Evolutionary conservation across 1,139 yeast genomes (phyloP).

Genomic region (Pichia sp.): DNA sequence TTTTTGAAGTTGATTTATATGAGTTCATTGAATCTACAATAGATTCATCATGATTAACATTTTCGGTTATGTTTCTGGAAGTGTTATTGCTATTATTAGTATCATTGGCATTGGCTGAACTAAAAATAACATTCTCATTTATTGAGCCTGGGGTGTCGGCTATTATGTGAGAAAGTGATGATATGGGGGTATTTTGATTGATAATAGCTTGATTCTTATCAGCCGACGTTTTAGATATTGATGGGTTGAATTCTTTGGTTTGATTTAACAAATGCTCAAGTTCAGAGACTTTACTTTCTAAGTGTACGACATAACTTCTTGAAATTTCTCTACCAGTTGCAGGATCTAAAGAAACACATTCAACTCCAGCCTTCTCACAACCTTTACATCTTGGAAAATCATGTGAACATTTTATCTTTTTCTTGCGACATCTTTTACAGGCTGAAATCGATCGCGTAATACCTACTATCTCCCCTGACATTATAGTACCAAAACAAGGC

Average conservation of each 20-base stretch:
- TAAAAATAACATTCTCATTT: neutral
- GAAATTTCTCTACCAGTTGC: conserved; percentile 86
- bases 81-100: neutral
- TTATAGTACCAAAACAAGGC: neutral
- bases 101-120: neutral
- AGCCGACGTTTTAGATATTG: neutral
- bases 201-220: neutral
- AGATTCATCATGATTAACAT: neutral
- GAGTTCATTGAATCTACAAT: conserved; percentile 2
- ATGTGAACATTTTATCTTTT: conserved; percentile 80
- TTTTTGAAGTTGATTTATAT: neutral
- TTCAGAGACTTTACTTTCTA: conserved; percentile 57
- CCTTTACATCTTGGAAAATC: conserved; percentile 71
- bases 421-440: conserved; percentile 72
- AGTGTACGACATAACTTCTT: conserved; percentile 65
- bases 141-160: neutral
- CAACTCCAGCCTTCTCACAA: conserved; percentile 61
- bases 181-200: neutral
- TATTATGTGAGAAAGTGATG: neutral
- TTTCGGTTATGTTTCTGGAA: neutral
- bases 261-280: conserved; percentile 36
- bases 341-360: conserved; percentile 80
- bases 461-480: conserved; percentile 13
- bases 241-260: neutral
- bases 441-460: conserved; percentile 63